Conservation (phyloP, 1,139 yeast species). For the Taiozyma sp. region DNA sequence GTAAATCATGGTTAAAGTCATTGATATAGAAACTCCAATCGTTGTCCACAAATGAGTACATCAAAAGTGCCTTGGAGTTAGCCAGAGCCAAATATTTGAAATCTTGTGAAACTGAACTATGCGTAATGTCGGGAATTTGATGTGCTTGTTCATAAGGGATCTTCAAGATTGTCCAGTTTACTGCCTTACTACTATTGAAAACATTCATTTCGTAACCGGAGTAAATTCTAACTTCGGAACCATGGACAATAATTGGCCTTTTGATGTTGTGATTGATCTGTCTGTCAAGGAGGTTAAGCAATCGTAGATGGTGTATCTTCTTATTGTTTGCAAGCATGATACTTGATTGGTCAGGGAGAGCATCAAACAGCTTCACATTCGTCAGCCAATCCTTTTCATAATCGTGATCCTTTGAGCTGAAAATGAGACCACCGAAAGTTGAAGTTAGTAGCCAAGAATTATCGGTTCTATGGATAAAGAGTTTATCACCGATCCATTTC, state of each 20-base stretch:
- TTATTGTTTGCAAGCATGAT: constrained; percentile 8
- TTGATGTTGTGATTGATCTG: constrained; percentile 18
- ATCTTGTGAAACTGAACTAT: constrained; percentile 29
- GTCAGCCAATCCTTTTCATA: constrained; percentile 14
- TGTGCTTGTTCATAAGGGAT: constrained; percentile 19
- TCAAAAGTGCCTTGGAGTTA: constrained; percentile 28
- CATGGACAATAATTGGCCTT: constrained; percentile 14
- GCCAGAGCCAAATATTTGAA: constrained; percentile 31
- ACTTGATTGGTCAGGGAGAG: constrained; percentile 3
- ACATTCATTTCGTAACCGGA: constrained; percentile 18
- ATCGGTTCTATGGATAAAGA: constrained; percentile 17
- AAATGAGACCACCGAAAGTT: constrained; percentile 30
- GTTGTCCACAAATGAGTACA: constrained; percentile 24
- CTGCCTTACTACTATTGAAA: constrained; percentile 6
- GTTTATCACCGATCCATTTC: constrained; percentile 3
- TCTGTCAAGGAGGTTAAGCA: constrained; percentile 4
- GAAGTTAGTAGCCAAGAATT: constrained; percentile 33
- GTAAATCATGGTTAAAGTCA: constrained; percentile 20
- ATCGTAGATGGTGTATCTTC: constrained; percentile 6
- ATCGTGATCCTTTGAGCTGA: constrained; percentile 32
- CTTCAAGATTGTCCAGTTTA: constrained; percentile 18
- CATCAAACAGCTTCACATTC: constrained; percentile 3
- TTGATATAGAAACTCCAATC: constrained; percentile 31
- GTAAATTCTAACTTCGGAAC: constrained; percentile 17
- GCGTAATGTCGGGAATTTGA: constrained; percentile 20